Conservation (phyloP, 225 moss, liverwort and hornwort genomes). For the Marchantia polymorpha region DNA sequence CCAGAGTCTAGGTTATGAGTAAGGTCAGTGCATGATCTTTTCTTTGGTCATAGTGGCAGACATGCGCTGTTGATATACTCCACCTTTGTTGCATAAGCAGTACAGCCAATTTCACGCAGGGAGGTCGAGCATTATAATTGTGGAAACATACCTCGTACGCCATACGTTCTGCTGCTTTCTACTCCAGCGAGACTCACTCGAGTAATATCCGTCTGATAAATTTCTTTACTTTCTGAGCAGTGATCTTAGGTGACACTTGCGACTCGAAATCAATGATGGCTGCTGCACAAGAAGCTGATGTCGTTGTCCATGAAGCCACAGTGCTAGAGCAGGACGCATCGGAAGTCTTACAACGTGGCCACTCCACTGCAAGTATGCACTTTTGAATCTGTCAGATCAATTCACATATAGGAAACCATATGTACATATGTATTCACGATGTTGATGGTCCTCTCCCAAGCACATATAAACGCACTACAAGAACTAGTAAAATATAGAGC, state of each 20-base stretch:
- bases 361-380: slow-evolving; percentile 77
- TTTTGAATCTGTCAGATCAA: background rate
- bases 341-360: slow-evolving; percentile 69
- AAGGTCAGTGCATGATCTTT: too few species aligned
- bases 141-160: too few species aligned
- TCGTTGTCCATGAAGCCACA: slow-evolving; percentile 90
- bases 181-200: background rate
- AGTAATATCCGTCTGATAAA: background rate
- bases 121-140: too few species aligned
- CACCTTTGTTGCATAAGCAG: background rate
- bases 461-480: too few species aligned
- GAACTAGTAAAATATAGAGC: too few species aligned
- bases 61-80: background rate
- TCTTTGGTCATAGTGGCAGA: background rate
- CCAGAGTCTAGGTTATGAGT: background rate
- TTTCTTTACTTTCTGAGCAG: slow-evolving; percentile 34
- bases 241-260: slow-evolving; percentile 90
- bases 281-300: slow-evolving; percentile 81
- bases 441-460: too few species aligned
- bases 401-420: background rate
- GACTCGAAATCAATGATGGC: slow-evolving; percentile 69
- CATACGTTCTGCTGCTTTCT: background rate
- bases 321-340: slow-evolving; percentile 73
- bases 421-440: too few species aligned
- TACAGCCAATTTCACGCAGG: background rate